phyloP scores from a whole-genome alignment of 2,329 filamentous ascomycete genomes.

The Thielaviopsis punctulata region DNA sequence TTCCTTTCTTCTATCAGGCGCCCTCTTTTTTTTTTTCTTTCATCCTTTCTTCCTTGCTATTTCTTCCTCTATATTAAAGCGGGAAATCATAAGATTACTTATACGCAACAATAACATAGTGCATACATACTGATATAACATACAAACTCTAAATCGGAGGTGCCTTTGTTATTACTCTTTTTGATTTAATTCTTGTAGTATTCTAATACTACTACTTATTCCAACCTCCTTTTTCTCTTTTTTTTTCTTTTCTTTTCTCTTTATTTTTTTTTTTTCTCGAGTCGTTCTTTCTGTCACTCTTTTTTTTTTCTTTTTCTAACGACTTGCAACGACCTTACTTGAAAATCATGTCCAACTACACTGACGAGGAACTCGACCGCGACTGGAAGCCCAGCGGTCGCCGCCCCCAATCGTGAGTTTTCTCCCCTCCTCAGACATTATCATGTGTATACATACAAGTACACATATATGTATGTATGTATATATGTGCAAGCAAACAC shows the following conservation, averaged over 20 bases:
- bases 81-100: too few relatives aligned
- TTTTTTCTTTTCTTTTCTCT: background rate
- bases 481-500: background rate
- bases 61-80: too few relatives aligned
- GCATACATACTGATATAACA: too few relatives aligned
- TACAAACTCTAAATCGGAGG: background rate
- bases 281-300: background rate
- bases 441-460: background rate
- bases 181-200: background rate
- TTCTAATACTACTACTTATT: background rate
- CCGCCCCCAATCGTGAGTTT: slow-evolving; percentile 75
- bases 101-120: too few relatives aligned
- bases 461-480: too few relatives aligned
- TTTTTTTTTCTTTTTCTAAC: background rate
- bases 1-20: too few relatives aligned
- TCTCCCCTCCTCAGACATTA: background rate
- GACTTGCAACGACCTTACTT: slow-evolving; percentile 1
- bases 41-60: background rate
- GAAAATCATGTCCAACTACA: slow-evolving; percentile 22
- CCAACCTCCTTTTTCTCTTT: background rate
- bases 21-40: background rate
- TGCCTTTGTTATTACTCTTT: background rate
- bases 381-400: slow-evolving; percentile 65
- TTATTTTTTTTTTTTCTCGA: background rate
- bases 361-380: slow-evolving; percentile 52